Conservation (phyloP, 768 basidiomycete genomes). For the Hydnum rufescens region DNA sequence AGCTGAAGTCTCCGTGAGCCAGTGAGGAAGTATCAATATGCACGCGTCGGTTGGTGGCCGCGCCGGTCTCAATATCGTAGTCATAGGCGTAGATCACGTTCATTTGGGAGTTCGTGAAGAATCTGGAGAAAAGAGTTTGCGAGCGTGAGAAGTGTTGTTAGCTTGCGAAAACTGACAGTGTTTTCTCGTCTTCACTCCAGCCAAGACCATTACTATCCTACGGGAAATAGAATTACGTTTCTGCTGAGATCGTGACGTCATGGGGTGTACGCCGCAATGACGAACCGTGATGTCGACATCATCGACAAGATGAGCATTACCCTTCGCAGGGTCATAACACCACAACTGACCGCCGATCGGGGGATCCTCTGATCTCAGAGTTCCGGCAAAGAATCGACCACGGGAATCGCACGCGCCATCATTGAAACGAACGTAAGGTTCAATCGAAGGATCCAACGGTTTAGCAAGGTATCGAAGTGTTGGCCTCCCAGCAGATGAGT, state of each 20-base stretch:
- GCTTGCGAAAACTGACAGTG: slow-evolving; percentile 25
- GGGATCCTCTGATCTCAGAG: slow-evolving; percentile 29
- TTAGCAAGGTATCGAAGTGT: slow-evolving; percentile 25
- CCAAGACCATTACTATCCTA: slow-evolving; percentile 45
- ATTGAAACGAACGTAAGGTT: slow-evolving; percentile 38
- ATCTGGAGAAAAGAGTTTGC: slow-evolving; percentile 23
- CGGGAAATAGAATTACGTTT: slow-evolving; percentile 3
- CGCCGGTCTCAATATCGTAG: slow-evolving; percentile 33
- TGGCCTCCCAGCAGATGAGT: slow-evolving; percentile 10
- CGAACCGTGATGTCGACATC: slow-evolving; percentile 10
- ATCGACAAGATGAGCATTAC: slow-evolving; percentile 32
- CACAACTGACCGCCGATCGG: slow-evolving; percentile 36
- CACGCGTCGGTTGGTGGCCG: slow-evolving; percentile 33
- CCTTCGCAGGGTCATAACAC: slow-evolving; percentile 33
- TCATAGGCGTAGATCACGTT: slow-evolving; percentile 51
- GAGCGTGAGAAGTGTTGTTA: neutral
- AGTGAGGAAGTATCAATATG: slow-evolving; percentile 35
- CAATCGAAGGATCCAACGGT: slow-evolving; percentile 28
- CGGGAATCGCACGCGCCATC: slow-evolving; percentile 43
- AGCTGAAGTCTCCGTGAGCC: neutral
- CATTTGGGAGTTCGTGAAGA: slow-evolving; percentile 48
- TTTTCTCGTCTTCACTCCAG: slow-evolving; percentile 41
- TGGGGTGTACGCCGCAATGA: slow-evolving; percentile 2
- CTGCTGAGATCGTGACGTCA: neutral
- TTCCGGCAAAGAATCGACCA: slow-evolving; percentile 50